These are phyloP conservation scores for Stromatinia cepivora DNA, from an alignment of 2,329 filamentous ascomycete species.

Conservation along the genomic window DNA sequence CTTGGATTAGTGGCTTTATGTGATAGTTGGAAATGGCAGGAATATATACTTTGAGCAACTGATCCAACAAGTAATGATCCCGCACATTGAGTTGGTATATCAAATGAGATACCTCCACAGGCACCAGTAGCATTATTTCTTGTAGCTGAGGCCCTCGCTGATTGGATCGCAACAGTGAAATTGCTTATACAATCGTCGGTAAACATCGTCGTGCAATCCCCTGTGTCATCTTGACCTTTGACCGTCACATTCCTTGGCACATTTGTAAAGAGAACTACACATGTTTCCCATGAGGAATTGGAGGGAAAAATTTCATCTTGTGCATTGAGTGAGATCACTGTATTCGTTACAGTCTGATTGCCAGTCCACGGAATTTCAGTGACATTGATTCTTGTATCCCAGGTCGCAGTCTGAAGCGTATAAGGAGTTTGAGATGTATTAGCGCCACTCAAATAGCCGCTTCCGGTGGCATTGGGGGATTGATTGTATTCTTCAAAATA, in stretches of 20 bases:
- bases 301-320: neutral
- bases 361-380: constrained; percentile 10
- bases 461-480: constrained; percentile 1
- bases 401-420: neutral
- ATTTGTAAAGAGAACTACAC: neutral
- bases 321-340: neutral
- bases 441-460: neutral
- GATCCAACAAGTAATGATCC: neutral
- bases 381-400: constrained; percentile 10
- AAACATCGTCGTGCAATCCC: constrained; percentile 1
- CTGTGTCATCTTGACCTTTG: constrained; percentile 12
- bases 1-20: neutral
- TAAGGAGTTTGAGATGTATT: neutral
- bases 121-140: neutral
- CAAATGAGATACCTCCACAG: neutral
- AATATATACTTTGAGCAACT: neutral
- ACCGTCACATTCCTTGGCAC: neutral
- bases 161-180: neutral
- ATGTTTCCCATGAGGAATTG: constrained; percentile 15
- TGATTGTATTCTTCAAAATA: constrained; percentile 13
- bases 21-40: neutral
- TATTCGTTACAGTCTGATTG: constrained; percentile 1
- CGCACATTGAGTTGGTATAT: neutral
- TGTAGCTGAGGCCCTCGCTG: neutral
- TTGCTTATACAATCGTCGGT: neutral